These are phyloP conservation scores for Alternaria tenuissima DNA, from an alignment of 2,329 filamentous ascomycete species.

Conservation along the genomic window DNA sequence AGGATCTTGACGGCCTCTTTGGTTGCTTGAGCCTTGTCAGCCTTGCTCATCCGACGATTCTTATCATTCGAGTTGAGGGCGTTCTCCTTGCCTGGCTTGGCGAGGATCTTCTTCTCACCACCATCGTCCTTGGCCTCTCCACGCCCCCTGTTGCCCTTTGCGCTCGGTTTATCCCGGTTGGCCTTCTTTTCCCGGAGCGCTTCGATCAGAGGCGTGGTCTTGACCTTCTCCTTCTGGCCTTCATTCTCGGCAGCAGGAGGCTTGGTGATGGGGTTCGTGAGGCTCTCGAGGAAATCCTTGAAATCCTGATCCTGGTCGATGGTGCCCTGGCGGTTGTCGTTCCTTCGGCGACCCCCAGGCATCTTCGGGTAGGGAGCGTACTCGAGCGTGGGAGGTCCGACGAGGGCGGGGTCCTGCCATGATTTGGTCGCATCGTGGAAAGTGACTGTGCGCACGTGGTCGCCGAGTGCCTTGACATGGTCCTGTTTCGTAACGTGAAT, in stretches of 20 bases:
- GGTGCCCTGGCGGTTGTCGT: slow-evolving; percentile 87
- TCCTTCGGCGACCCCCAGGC: slow-evolving; percentile 75
- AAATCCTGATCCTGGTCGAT: slow-evolving; percentile 98
- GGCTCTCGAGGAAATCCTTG: slow-evolving; percentile 86
- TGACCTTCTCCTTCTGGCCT: slow-evolving; percentile 68
- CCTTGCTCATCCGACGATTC: slow-evolving; percentile 46
- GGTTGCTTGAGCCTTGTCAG: slow-evolving; percentile 69
- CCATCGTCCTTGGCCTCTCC: slow-evolving; percentile 71
- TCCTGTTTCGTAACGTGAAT: slow-evolving; percentile 79
- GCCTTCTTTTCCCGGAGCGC: slow-evolving; percentile 92
- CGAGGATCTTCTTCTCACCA: slow-evolving; percentile 49
- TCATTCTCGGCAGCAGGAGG: slow-evolving; percentile 62
- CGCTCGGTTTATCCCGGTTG: slow-evolving; percentile 67
- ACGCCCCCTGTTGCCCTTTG: slow-evolving; percentile 63
- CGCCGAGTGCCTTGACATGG: slow-evolving; percentile 72
- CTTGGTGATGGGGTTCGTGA: slow-evolving; percentile 77
- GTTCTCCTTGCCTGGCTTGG: slow-evolving; percentile 47
- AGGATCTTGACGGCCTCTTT: slow-evolving; percentile 69
- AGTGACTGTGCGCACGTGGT: slow-evolving; percentile 70
- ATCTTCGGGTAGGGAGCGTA: slow-evolving; percentile 85
- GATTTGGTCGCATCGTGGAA: slow-evolving; percentile 88
- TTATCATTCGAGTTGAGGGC: slow-evolving; percentile 47
- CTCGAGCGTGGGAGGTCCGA: slow-evolving; percentile 82
- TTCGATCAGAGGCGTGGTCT: slow-evolving; percentile 87
- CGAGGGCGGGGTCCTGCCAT: slow-evolving; percentile 72